Percentiles rank a stretch among this genome's conserved stretches.
Evolutionary conservation across 768 basidiomycete species (phyloP).

Genomic region (Psilocybe azurescens): DNA sequence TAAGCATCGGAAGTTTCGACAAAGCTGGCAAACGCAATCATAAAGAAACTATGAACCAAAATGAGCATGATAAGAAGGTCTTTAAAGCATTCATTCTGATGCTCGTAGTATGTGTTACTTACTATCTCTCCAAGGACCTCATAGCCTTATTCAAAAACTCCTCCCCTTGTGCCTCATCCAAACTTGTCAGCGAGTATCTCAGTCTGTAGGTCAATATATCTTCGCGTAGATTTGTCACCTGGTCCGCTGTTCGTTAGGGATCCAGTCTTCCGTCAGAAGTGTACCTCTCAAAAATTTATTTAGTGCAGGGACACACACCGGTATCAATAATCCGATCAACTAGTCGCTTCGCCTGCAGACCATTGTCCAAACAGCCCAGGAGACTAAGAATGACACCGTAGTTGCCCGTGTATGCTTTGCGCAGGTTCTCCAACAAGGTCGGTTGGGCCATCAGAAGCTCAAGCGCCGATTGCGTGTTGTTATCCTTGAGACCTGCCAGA

Average conservation of each 20-base stretch:
- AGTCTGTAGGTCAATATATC: constrained; percentile 84
- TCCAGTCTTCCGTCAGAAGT: no score
- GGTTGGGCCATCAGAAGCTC: constrained; percentile 84
- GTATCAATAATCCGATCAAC: constrained; percentile 92
- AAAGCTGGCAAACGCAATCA: constrained; percentile 92
- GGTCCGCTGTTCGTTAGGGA: constrained; percentile 64
- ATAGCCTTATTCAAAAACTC: constrained; percentile 67
- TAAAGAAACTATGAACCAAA: constrained; percentile 72
- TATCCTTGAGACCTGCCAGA: constrained; percentile 61
- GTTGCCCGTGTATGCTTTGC: constrained; percentile 91
- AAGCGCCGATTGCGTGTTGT: constrained; percentile 79
- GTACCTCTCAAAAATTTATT: no score
- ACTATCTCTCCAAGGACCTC: constrained; percentile 90
- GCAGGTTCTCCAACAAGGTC: constrained; percentile 79
- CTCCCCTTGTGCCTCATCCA: constrained; percentile 68
- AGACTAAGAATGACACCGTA: constrained; percentile 92
- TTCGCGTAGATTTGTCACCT: constrained; percentile 91
- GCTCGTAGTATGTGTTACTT: neutral
- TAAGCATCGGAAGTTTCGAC: constrained; percentile 63
- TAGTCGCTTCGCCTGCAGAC: constrained; percentile 82
- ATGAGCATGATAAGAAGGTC: no score
- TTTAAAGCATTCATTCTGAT: no score
- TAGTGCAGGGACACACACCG: constrained; percentile 34
- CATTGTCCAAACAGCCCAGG: constrained; percentile 91
- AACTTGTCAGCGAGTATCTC: constrained; percentile 82